Evolutionary conservation across 2,329 filamentous ascomycete species (phyloP), one percentile per base, ranked within the genome.

Genomic region (Colletotrichum orchidophilum): DNA sequence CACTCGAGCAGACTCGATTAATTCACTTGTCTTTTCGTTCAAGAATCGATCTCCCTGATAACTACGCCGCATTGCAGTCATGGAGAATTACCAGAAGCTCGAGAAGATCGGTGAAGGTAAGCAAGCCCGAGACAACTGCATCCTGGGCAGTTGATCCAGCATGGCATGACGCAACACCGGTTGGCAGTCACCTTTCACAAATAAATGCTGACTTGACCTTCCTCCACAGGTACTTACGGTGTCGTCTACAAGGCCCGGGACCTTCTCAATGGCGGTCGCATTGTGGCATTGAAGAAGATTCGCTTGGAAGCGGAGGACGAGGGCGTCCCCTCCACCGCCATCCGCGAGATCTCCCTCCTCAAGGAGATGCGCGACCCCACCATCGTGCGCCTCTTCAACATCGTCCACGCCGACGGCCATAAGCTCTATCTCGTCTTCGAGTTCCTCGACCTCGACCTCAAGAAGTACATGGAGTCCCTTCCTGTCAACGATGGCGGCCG

Each of bases 31-130:
- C 42, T 53, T n/a, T 1, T 27, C 7, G n/a, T 18, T 15, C 26
- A 35, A 60, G 4, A 46, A 53, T 35, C 63, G 57, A 26, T 70
- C 13, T 5, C 13, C 42, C 26, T 53, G 53, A 64, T 70, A 35
- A n/a, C 11, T 12, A 49, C 24, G 50, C 31, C 50, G 54, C 49
- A 64, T 24, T 18, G 57, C 67, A 66, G 74, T 72, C 75, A 97
- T 97, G 95, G 94, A 97, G 83, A 97, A 97, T 84, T 97, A 97
- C 83, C 94, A 97, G 84, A 97, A 97, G 86, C 89, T 97, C 79
- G 95, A 97, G 86, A 97, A 97, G 87, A 95, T 97, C 78, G 95
- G 95, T 83, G 95, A 97, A 90, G 95, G 95, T 96, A 85, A 77
- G 88, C 81, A 31, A 31, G 39, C 55, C 46, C 12, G 29, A 55